Conservation (phyloP, 345 rosid species). For the Salix koriyanagi region DNA sequence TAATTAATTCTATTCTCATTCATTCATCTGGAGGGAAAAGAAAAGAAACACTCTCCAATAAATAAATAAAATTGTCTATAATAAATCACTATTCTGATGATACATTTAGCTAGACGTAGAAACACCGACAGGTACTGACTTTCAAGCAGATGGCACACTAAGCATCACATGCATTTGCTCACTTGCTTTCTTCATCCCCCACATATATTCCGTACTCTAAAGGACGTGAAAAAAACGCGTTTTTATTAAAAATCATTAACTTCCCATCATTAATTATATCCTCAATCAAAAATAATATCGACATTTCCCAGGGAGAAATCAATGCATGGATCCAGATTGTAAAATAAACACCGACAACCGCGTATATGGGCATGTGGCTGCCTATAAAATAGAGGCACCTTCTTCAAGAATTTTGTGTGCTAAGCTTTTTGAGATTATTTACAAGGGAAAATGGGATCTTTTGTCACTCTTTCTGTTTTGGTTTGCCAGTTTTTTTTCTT, state of each 20-base stretch:
- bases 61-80: too few species aligned
- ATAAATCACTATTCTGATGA: too few species aligned
- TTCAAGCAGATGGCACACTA: not conserved
- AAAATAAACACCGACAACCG: conserved; percentile 35
- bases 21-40: too few species aligned
- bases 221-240: conserved; percentile 5
- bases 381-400: conserved; percentile 9
- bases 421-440: not conserved
- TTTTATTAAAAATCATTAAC: not conserved
- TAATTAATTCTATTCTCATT: too few species aligned
- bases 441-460: conserved; percentile 4
- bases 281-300: too few species aligned
- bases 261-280: too few species aligned
- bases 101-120: not conserved
- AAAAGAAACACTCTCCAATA: too few species aligned
- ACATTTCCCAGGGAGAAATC: not conserved
- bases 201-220: conserved; percentile 9
- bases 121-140: conserved; percentile 17
- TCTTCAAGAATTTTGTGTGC: not conserved
- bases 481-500: conserved; percentile 13
- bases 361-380: not conserved
- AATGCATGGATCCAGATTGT: not conserved
- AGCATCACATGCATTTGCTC: conserved; percentile 12
- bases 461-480: not conserved
- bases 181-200: not conserved